phyloP scores from a whole-genome alignment of 768 basidiomycete genomes.

The Mycena rebaudengoi region DNA sequence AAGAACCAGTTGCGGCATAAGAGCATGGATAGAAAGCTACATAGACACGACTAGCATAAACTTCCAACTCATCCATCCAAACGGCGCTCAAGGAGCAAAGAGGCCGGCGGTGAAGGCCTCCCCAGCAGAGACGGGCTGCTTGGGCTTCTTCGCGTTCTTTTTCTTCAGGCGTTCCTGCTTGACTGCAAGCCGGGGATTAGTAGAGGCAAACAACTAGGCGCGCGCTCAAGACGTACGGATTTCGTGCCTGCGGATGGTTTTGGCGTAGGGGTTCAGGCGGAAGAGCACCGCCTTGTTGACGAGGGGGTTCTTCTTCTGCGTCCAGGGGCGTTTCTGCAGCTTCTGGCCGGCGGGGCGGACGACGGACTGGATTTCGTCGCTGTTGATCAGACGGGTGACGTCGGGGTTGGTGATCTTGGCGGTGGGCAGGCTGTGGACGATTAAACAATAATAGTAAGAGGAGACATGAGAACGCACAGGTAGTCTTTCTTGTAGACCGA shows the following conservation, averaged over 20 bases:
- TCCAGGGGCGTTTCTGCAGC: conserved; percentile 92
- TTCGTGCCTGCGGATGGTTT: conserved; percentile 90
- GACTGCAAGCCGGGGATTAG: conserved; percentile 53
- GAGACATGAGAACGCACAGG: conserved; percentile 55
- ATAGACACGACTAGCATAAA: no score
- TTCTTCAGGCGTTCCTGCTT: conserved; percentile 80
- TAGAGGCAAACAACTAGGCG: neutral
- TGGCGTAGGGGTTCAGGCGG: conserved; percentile 99
- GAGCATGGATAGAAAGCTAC: no score
- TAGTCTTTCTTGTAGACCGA: conserved; percentile 90
- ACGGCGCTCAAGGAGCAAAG: conserved; percentile 71
- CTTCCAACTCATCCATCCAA: neutral
- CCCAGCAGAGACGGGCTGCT: conserved; percentile 69
- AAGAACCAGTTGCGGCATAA: no score
- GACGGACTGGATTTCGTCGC: conserved; percentile 96
- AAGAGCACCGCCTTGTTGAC: conserved; percentile 93
- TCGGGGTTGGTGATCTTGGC: conserved; percentile 98
- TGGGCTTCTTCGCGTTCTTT: conserved; percentile 72
- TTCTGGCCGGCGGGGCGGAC: conserved; percentile 90
- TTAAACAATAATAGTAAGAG: neutral
- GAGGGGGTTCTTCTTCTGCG: conserved; percentile 99
- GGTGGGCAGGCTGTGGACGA: conserved; percentile 74
- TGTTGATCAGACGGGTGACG: conserved; percentile 97
- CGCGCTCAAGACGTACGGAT: conserved; percentile 73
- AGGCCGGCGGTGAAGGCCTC: conserved; percentile 87